Evolutionary conservation across 768 basidiomycete genomes (phyloP), one percentile per base, ranked within the genome.

Genomic region (Boletus coccyginus): DNA sequence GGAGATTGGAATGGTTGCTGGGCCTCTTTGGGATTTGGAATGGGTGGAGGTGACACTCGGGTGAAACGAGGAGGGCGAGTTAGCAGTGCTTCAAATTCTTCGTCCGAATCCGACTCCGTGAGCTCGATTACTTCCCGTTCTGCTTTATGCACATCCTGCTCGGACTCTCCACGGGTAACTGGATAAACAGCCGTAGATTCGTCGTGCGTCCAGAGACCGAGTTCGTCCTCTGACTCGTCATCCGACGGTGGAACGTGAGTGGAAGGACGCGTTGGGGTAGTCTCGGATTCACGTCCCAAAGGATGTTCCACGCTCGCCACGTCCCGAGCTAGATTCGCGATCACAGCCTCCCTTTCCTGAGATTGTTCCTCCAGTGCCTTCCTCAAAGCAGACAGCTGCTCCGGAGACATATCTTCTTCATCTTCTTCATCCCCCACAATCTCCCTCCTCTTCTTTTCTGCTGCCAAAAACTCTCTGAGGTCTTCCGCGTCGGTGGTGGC

Each of bases 391-490:
- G 50, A 44, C 31, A 61, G 53, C 38, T 52, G 58, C 38, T 65
- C 68, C 44, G 39, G 45, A 38, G 68, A 60, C 49, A 71, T 38
- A 0, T 68, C 69, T 27, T 57, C 66, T 2, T 66, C 66, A 0
- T 67, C 67, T n/a, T 62, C 63, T 32, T 64, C 71, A 5, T 66
- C 70, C 13, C 66, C 64, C 7, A 58, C 62, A 49, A 77, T 51
- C 53, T 79, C 81, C 62, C 75, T 81, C 48, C 83, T 75, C 58
- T 62, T 70, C 62, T 66, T 72, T 66, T 91, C 90, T 1, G 83
- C 85, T 54, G 85, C 81, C 64, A 90, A 57, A 52, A 91, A 92
- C 29, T 85, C 84, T 47, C 71, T 72, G 47, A 91, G 74, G 64
- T 88, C 88, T 46, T 82, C 78, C 12, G 82, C 82, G 61, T 87